Percentiles rank a stretch among this genome's conserved stretches.
These are phyloP conservation scores for Paraconiothyrium brasiliense DNA, from an alignment of 2,329 filamentous ascomycete species.

Conservation along the genomic window DNA sequence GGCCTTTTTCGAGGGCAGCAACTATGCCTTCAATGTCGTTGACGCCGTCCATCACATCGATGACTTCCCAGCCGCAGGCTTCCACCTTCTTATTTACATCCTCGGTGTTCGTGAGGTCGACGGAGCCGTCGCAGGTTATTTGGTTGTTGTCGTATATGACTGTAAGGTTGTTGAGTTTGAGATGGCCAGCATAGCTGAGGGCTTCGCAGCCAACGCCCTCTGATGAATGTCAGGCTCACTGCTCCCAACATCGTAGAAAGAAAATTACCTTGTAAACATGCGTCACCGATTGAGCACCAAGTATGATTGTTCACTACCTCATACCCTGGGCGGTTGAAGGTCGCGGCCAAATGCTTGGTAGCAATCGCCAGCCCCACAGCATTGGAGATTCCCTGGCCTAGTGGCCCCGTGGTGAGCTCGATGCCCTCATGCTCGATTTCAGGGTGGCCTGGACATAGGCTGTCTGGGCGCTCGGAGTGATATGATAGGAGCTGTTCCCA, in stretches of 20 bases:
- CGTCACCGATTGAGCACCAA: slow-evolving; percentile 67
- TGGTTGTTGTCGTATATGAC: slow-evolving; percentile 71
- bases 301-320: slow-evolving; percentile 62
- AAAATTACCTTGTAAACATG: slow-evolving; percentile 57
- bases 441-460: slow-evolving; percentile 62
- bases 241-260: slow-evolving; percentile 49
- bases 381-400: slow-evolving; percentile 67
- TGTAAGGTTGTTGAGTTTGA: slow-evolving; percentile 64
- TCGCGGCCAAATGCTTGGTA: slow-evolving; percentile 63
- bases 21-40: slow-evolving; percentile 61
- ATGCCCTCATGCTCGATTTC: slow-evolving; percentile 66
- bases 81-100: slow-evolving; percentile 67
- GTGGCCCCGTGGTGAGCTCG: slow-evolving; percentile 66
- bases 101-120: slow-evolving; percentile 65
- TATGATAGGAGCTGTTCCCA: slow-evolving; percentile 65
- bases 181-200: slow-evolving; percentile 65
- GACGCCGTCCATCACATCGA: slow-evolving; percentile 63
- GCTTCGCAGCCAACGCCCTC: slow-evolving; percentile 68
- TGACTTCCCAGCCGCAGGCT: slow-evolving; percentile 65
- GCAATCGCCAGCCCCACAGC: slow-evolving; percentile 67
- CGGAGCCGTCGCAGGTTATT: slow-evolving; percentile 66
- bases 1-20: slow-evolving; percentile 55
- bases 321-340: slow-evolving; percentile 60
- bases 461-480: slow-evolving; percentile 56
- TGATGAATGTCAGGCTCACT: slow-evolving; percentile 1